These are phyloP conservation scores for Scheffersomyces amazonensis DNA, from an alignment of 805 yeast species.

Conservation along the genomic window DNA sequence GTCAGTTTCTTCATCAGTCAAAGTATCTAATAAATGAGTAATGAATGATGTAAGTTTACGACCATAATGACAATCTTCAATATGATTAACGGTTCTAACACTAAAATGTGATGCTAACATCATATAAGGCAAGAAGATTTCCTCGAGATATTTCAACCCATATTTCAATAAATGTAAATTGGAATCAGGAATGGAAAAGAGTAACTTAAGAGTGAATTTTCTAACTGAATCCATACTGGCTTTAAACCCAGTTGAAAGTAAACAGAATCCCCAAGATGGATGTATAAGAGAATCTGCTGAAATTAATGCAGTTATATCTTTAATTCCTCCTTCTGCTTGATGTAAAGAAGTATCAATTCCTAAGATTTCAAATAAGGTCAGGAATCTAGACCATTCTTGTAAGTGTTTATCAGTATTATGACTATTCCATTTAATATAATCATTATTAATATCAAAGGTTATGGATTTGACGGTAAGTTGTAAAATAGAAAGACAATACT, in stretches of 20 bases:
- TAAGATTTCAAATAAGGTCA: conserved; percentile 74
- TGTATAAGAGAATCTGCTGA: conserved; percentile 51
- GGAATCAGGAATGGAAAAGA: conserved; percentile 49
- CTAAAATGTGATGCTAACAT: conserved; percentile 63
- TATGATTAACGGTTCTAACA: conserved; percentile 27
- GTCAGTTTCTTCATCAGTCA: conserved; percentile 20
- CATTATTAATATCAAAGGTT: conserved; percentile 28
- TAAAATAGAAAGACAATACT: conserved; percentile 63
- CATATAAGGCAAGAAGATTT: conserved; percentile 53
- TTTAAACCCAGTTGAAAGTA: conserved; percentile 72
- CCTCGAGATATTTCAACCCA: conserved; percentile 43
- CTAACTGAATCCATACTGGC: conserved; percentile 79
- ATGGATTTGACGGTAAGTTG: conserved; percentile 56
- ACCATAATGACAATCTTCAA: conserved; percentile 56
- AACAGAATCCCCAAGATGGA: conserved; percentile 67
- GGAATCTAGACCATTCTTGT: conserved; percentile 66
- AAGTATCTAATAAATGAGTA: conserved; percentile 27
- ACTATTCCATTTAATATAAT: conserved; percentile 45
- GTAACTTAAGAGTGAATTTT: conserved; percentile 53
- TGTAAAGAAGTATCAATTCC: conserved; percentile 85
- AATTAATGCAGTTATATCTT: conserved; percentile 57
- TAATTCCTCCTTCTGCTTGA: conserved; percentile 75
- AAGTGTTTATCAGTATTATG: conserved; percentile 24
- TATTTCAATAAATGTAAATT: conserved; percentile 36
- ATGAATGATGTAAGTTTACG: conserved; percentile 47